Evolutionary conservation across 2,329 filamentous ascomycete species (phyloP), one percentile per base, ranked within the genome.

Genomic region (Alternaria incomplexa): DNA sequence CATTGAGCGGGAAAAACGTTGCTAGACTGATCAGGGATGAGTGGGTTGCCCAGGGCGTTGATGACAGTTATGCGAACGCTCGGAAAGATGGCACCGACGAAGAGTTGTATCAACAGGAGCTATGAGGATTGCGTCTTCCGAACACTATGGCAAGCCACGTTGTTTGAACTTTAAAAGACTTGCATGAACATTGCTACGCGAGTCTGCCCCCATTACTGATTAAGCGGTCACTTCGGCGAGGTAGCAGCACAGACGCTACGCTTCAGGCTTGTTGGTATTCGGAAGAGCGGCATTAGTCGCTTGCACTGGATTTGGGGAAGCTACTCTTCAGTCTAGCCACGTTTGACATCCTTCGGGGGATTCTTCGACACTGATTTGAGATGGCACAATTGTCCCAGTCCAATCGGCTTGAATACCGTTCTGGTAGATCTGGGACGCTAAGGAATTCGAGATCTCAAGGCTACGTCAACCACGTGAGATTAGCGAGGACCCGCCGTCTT

Each of bases 1-100:
- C 93, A 1, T 80, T 98, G 69, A 96, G 96, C 89, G 96, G 96
- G 1, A 93, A 87, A 86, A 96, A 96, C 75, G 89, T 96, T 20
- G 93, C 92, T 9, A 85, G 85, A 66, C 81, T 96, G 57, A 84
- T 95, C 48, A 84, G 89, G 0, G 87, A 94, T 72, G 87, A 87
- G 55, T 88, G 85, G 78, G 50, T 45, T 25, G 13, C 28, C 22
- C n/a, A 40, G 11, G 44, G 10, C 15, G 20, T 32, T 9, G 28
- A 54, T n/a, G 50, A 28, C 6, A 12, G 22, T 26, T 45, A 28
- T 51, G 48, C 30, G 5, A 28, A 25, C 11, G 4, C 44, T 20
- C 15, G 20, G 17, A 15, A 61, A 22, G 32, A 57, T 20, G 52
- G 13, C 15, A n/a, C 48, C 30, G 48, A 25, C 30, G 48, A 25